These are phyloP conservation scores for Cymbopogon flexuosus DNA, from an alignment of 202 grass and related monocot species.

Conservation along the genomic window DNA sequence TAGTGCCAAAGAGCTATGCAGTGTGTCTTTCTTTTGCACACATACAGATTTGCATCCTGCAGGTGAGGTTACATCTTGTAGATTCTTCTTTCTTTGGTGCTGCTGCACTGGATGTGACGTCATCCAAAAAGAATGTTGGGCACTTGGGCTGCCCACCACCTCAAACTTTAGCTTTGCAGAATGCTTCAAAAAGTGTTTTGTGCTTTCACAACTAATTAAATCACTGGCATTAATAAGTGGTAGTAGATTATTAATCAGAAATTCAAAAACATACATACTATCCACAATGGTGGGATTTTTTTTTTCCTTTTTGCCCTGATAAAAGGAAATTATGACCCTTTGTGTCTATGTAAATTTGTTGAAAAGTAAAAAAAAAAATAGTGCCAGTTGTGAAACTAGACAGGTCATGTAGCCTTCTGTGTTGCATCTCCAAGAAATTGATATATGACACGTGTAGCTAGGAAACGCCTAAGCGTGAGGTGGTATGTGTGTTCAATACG, in stretches of 20 bases:
- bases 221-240: too few species aligned
- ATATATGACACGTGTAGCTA: too few species aligned
- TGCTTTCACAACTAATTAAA: background rate
- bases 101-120: background rate
- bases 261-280: background rate
- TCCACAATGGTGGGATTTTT: background rate
- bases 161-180: conserved; percentile 13
- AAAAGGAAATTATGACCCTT: too few species aligned
- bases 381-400: too few species aligned
- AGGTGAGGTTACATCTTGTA: conserved; percentile 17
- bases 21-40: background rate
- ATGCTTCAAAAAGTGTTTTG: background rate
- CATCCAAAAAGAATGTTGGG: conserved; percentile 5
- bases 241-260: background rate
- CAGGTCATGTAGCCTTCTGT: background rate
- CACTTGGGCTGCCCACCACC: background rate
- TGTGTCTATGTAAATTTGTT: too few species aligned
- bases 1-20: conserved; percentile 12
- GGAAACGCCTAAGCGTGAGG: too few species aligned
- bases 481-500: too few species aligned
- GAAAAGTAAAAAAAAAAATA: background rate
- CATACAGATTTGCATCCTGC: background rate
- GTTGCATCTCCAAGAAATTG: too few species aligned
- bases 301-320: background rate
- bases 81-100: conserved; percentile 38